phyloP scores from a whole-genome alignment of 2,329 filamentous ascomycete species.

The Herpotrichia juniperi region DNA sequence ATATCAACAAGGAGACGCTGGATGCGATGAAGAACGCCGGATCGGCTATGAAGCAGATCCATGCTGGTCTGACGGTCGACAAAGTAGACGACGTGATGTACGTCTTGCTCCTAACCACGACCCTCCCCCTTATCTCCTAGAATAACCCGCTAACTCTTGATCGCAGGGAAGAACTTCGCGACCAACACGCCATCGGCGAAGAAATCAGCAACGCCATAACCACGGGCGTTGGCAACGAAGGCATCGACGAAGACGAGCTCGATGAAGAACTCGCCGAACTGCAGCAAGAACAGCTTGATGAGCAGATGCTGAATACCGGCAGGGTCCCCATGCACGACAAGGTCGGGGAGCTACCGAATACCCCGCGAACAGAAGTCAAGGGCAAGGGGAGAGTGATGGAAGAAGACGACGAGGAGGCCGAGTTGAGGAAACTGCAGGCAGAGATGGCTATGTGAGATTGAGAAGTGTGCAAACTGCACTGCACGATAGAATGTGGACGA shows the following conservation, averaged over 20 bases:
- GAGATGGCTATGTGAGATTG: slow-evolving; percentile 87
- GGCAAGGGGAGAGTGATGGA: slow-evolving; percentile 60
- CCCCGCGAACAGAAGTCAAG: slow-evolving; percentile 67
- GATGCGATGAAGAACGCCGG: slow-evolving; percentile 92
- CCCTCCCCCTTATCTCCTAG: neutral
- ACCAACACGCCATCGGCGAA: slow-evolving; percentile 91
- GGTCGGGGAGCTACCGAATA: slow-evolving; percentile 77
- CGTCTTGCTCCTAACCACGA: slow-evolving; percentile 43
- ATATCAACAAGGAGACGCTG: slow-evolving; percentile 97
- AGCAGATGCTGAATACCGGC: slow-evolving; percentile 91
- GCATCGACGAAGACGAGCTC: slow-evolving; percentile 84
- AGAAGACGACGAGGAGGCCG: slow-evolving; percentile 95
- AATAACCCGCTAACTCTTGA: neutral
- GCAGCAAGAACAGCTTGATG: slow-evolving; percentile 91
- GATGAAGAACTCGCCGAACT: slow-evolving; percentile 83
- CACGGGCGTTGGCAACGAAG: slow-evolving; percentile 67
- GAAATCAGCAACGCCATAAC: slow-evolving; percentile 90
- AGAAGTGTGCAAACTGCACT: neutral
- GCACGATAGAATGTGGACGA: neutral
- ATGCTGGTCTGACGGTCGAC: slow-evolving; percentile 87
- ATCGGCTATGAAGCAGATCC: slow-evolving; percentile 90
- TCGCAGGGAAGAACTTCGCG: slow-evolving; percentile 81
- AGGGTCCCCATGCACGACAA: slow-evolving; percentile 81
- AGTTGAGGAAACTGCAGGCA: slow-evolving; percentile 88
- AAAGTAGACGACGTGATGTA: slow-evolving; percentile 97